A percentile compares a stretch with the other conserved stretches of the same genome.
Evolutionary conservation across 495 filamentous ascomycete species (phyloP).

Genomic region (Podospora appendiculata): DNA sequence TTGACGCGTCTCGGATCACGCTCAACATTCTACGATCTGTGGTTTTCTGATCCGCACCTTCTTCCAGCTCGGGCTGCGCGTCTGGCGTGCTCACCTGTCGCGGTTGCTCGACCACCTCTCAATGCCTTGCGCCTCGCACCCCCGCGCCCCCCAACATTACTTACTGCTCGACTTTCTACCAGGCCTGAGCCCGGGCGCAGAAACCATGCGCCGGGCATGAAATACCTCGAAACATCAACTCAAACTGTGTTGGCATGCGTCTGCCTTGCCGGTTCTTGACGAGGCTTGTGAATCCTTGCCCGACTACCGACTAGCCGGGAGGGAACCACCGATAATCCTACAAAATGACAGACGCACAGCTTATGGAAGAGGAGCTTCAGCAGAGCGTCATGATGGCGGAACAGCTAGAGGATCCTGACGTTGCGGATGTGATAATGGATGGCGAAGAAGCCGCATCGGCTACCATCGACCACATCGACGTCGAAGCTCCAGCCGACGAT

Average conservation of each 20-base stretch:
- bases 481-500: constrained; percentile 42
- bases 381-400: constrained; percentile 40
- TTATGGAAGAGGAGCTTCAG: constrained; percentile 44
- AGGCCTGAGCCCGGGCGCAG: background rate
- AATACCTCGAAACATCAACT: background rate
- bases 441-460: constrained; percentile 26
- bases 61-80: background rate
- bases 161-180: no score
- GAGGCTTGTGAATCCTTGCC: constrained; percentile 2
- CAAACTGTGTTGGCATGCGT: constrained; percentile 11
- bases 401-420: constrained; percentile 18
- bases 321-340: no score
- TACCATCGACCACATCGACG: constrained; percentile 32
- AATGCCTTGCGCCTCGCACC: constrained; percentile 10
- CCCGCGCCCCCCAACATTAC: background rate
- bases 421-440: constrained; percentile 25
- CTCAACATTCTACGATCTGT: background rate
- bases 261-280: constrained; percentile 11
- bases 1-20: constrained; percentile 8
- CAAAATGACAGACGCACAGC: constrained; percentile 39
- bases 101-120: background rate
- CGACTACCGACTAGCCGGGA: no score
- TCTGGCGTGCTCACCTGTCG: constrained; percentile 1
- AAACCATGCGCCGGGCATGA: constrained; percentile 16
- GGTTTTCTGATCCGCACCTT: no score